Evolutionary conservation across 2,329 filamentous ascomycete genomes (phyloP).

Genomic region (Xylaria sp.): DNA sequence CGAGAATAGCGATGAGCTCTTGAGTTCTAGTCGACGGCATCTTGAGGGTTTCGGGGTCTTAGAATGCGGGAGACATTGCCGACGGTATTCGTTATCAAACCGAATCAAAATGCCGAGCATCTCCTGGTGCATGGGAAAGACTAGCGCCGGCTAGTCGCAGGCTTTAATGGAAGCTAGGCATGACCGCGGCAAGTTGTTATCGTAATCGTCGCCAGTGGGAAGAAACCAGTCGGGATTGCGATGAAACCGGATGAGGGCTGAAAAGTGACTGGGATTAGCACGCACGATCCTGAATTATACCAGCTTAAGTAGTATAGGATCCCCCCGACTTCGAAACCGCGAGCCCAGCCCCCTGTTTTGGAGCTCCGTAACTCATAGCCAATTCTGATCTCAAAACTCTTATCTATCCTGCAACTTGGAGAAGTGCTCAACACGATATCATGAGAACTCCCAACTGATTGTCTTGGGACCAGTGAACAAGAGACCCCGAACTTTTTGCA

Average conservation of each 20-base stretch:
- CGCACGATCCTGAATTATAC: not conserved
- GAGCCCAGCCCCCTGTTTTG: slow-evolving; percentile 6
- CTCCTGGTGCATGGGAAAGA: slow-evolving; percentile 5
- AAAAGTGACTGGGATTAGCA: not conserved
- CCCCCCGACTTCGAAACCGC: not conserved
- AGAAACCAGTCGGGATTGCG: not conserved
- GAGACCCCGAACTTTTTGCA: too few relatives aligned
- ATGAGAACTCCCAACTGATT: too few relatives aligned
- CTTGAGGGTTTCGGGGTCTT: not conserved
- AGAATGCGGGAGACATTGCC: not conserved
- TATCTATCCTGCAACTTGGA: not conserved
- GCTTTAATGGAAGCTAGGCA: not conserved
- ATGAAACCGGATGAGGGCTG: not conserved
- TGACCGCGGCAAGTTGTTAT: not conserved
- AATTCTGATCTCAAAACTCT: not conserved
- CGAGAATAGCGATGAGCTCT: slow-evolving; percentile 21
- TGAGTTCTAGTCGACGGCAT: slow-evolving; percentile 21
- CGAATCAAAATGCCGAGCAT: slow-evolving; percentile 11
- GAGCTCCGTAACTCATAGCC: not conserved
- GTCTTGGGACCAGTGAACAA: too few relatives aligned
- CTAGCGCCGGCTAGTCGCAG: slow-evolving; percentile 14
- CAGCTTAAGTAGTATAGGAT: not conserved
- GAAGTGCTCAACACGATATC: too few relatives aligned
- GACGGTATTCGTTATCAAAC: slow-evolving; percentile 3
- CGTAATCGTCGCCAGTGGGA: not conserved